A percentile compares a stretch with the other conserved stretches of the same genome.
Conservation (phyloP, 345 rosid genomes). For the Boechera stricta region DNA sequence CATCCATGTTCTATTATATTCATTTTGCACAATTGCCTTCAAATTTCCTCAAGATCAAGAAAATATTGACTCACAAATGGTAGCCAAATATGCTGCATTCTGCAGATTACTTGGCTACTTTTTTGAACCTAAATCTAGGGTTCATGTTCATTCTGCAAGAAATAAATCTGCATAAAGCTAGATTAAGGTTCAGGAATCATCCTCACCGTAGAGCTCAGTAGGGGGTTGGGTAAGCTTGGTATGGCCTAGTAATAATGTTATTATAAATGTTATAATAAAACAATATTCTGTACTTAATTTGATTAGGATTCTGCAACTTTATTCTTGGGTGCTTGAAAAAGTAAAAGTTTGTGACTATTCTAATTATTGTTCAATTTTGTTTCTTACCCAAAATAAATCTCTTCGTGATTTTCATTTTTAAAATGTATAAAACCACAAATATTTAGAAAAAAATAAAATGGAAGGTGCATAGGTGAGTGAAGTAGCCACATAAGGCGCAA, state of each 20-base stretch:
- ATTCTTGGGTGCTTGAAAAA: background rate
- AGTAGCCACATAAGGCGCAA: conserved; percentile 26
- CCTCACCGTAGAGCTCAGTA: background rate
- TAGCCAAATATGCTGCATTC: background rate
- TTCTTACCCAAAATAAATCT: background rate
- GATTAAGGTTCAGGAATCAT: background rate
- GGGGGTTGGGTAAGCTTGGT: conserved; percentile 4
- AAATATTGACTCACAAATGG: background rate
- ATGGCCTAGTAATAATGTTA: background rate
- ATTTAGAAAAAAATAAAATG: background rate
- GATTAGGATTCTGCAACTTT: conserved; percentile 9
- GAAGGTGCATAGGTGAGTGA: background rate
- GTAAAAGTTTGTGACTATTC: background rate
- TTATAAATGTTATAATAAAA: background rate
- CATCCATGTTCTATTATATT: background rate
- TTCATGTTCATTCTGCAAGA: background rate
- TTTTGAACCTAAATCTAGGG: background rate
- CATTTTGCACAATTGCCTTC: background rate
- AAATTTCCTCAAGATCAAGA: background rate
- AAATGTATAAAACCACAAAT: too few species aligned
- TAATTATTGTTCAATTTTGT: conserved; percentile 1
- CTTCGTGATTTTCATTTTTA: background rate
- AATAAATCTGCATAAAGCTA: background rate
- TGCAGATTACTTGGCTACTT: background rate
- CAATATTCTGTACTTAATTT: background rate